Evolutionary conservation across 1,139 yeast species (phyloP), one percentile per base, ranked within the genome.

Genomic region (Suhomyces yuchorum): DNA sequence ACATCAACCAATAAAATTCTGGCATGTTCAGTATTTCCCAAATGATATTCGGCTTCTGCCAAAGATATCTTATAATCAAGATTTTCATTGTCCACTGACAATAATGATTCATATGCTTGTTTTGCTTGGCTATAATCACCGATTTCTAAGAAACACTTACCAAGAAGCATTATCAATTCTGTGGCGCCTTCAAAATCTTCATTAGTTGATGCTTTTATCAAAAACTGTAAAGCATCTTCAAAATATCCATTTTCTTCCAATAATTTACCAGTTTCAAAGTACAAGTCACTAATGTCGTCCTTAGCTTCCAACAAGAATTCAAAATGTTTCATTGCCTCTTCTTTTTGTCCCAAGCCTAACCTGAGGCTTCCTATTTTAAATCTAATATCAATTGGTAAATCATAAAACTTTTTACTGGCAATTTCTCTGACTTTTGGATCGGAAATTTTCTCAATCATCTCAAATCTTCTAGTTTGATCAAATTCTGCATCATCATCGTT

Each of bases 371-470:
- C 96, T 20, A 93, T 64, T 62, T 93, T 88, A 32, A 84, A 84
- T 48, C 98, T 70, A 32, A 95, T 87, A 70, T 92, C 99, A 47
- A 92, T 82, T 0, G 97, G 98, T 26, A 93, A 67, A 8, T 75
- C 66, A 47, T 53, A 64, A 4, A 74, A 68, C 48, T 78, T 76
- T 1, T 65, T 56, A 11, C 59, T 56, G 4, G 70, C 70, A 2
- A 70, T 63, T 40, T 73, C 57, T 4, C 51, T 50, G 34, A 51
- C 40, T 5, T 48, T 50, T 3, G 40, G 24, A 15, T 52, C 47
- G 4, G 47, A 42, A 22, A 61, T 40, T 12, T 51, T 54, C 8
- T 55, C 56, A 3, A 71, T 44, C 3, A 61, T 54, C 22, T 73
- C 75, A 28, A 80, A 70, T 51, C 96, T 71, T 59, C 92, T 75